Evolutionary conservation across 2,329 filamentous ascomycete species (phyloP).

Genomic region (Sporothrix dimorphospora): DNA sequence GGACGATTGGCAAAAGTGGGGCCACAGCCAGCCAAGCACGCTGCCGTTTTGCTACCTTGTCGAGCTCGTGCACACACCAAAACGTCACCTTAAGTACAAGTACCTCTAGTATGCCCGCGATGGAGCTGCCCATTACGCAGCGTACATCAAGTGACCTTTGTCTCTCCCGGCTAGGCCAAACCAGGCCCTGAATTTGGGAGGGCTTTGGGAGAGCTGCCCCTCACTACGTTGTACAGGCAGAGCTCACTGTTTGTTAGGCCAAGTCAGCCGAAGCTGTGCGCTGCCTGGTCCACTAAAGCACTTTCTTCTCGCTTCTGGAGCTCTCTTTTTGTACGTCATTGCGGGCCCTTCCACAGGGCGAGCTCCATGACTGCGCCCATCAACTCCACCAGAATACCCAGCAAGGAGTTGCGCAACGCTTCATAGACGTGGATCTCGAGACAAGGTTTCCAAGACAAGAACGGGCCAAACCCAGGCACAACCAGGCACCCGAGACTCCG

Average conservation of each 20-base stretch:
- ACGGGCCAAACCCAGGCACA: slow-evolving; percentile 14
- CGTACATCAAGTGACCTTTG: slow-evolving; percentile 14
- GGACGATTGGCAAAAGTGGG: neutral
- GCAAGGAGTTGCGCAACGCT: neutral
- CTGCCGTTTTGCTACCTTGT: neutral
- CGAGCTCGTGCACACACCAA: neutral
- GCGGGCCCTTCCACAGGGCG: neutral
- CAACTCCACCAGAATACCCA: slow-evolving; percentile 1
- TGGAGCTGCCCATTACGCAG: slow-evolving; percentile 12
- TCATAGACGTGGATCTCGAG: neutral
- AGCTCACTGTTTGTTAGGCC: neutral
- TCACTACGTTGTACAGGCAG: too few species aligned
- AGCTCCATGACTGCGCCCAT: neutral
- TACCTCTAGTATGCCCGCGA: neutral
- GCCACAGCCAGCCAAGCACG: neutral
- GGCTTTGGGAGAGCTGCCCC: neutral
- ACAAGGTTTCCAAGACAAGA: neutral
- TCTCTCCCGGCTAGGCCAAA: neutral
- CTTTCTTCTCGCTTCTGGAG: slow-evolving; percentile 12
- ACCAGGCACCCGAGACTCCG: neutral
- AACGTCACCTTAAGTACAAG: neutral
- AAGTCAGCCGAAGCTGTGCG: slow-evolving; percentile 2
- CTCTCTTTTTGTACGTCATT: slow-evolving; percentile 24
- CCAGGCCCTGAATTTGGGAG: neutral
- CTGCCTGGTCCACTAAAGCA: slow-evolving; percentile 6